Evolutionary conservation across 495 filamentous ascomycete genomes (phyloP).

Genomic region (Ascodesmis nigricans): DNA sequence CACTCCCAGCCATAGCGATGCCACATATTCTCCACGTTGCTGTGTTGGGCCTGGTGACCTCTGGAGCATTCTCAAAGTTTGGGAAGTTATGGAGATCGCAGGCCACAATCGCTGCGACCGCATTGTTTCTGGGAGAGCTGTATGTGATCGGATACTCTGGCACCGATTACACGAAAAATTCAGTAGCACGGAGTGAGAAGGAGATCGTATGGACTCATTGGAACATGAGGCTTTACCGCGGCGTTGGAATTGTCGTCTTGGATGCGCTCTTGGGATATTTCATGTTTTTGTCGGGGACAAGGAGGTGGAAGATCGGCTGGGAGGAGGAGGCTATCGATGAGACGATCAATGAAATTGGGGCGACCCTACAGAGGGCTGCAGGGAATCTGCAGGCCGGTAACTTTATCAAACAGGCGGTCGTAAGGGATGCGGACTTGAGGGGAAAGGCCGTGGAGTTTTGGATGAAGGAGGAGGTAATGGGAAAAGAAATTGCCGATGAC

Average conservation of each 20-base stretch:
- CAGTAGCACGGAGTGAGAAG: conserved; percentile 30
- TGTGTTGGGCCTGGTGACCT: conserved; percentile 44
- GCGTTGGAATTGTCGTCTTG: conserved; percentile 33
- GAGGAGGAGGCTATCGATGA: conserved; percentile 27
- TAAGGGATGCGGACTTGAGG: conserved; percentile 31
- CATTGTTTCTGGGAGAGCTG: conserved; percentile 38
- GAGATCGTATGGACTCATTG: conserved; percentile 50
- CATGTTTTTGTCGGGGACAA: conserved; percentile 51
- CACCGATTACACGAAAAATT: conserved; percentile 41
- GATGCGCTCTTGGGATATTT: conserved; percentile 38
- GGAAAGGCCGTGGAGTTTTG: conserved; percentile 29
- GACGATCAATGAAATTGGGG: conserved; percentile 26
- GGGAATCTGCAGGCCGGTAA: conserved; percentile 29
- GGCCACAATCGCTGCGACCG: conserved; percentile 40
- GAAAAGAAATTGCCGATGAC: conserved; percentile 38
- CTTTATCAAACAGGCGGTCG: conserved; percentile 34
- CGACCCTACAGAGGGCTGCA: conserved; percentile 24
- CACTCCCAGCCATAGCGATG: conserved; percentile 44
- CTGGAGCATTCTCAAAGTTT: conserved; percentile 29
- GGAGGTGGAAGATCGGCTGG: conserved; percentile 34
- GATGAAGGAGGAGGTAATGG: conserved; percentile 31
- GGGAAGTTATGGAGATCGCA: conserved; percentile 44
- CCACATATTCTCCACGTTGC: conserved; percentile 61
- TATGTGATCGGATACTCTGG: conserved; percentile 31
- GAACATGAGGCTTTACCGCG: conserved; percentile 37